phyloP scores from a whole-genome alignment of 805 yeast genomes.

The Maudiozyma turicensis region DNA sequence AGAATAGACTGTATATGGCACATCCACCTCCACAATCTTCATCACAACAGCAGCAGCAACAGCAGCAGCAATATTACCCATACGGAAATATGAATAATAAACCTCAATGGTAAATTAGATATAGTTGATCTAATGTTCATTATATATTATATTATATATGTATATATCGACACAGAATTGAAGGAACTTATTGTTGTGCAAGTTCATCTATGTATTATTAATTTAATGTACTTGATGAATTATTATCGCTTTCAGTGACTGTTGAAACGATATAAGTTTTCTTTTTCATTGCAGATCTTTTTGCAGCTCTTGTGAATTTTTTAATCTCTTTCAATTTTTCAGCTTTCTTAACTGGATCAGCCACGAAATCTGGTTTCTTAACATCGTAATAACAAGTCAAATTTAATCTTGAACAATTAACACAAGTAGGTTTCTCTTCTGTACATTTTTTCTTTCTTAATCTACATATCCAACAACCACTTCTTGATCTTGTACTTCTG shows the following conservation, averaged over 20 bases:
- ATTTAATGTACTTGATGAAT: background rate
- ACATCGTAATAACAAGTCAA: conserved; percentile 46
- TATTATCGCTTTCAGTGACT: background rate
- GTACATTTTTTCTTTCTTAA: conserved; percentile 65
- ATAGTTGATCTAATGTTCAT: background rate
- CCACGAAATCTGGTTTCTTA: conserved; percentile 47
- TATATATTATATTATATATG: too few relatives aligned
- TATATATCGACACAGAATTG: too few relatives aligned
- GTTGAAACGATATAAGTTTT: conserved; percentile 1
- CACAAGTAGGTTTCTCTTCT: conserved; percentile 52
- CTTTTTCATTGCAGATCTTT: conserved; percentile 31
- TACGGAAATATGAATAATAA: background rate
- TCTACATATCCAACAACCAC: conserved; percentile 76
- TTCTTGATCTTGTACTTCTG: conserved; percentile 35
- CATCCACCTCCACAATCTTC: background rate
- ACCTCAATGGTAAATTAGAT: background rate
- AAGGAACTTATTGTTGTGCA: too few relatives aligned
- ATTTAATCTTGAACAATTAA: conserved; percentile 47
- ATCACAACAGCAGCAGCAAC: conserved; percentile 1
- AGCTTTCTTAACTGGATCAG: conserved; percentile 32
- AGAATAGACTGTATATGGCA: background rate
- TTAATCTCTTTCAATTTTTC: conserved; percentile 43
- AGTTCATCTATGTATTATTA: background rate
- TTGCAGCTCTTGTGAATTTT: conserved; percentile 34
- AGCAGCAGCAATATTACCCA: background rate